Conservation (phyloP, 495 filamentous ascomycete genomes). For the Podospora sp. region DNA sequence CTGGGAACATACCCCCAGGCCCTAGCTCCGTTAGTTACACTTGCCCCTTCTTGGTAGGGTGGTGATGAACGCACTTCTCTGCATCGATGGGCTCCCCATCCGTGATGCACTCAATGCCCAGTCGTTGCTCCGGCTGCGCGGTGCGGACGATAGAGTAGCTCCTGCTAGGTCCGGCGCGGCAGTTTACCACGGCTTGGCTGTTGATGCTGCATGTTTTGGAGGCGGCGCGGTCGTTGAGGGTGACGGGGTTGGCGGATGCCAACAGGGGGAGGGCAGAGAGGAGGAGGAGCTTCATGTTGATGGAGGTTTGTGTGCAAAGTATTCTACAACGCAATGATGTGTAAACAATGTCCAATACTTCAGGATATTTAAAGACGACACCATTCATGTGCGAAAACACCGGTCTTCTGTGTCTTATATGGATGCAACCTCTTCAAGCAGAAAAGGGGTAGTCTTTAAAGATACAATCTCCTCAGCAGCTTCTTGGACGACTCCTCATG, state of each 20-base stretch:
- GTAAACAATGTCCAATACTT: too few relatives aligned
- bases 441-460: neutral
- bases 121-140: neutral
- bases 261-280: neutral
- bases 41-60: neutral
- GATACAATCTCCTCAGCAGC: neutral
- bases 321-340: too few relatives aligned
- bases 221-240: neutral
- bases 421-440: neutral
- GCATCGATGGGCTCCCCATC: conserved; percentile 9
- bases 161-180: conserved; percentile 4
- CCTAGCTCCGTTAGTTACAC: neutral
- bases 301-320: neutral
- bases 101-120: neutral
- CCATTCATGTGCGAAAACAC: too few relatives aligned
- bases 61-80: conserved; percentile 2
- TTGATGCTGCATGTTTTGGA: neutral
- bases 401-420: neutral
- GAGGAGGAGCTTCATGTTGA: neutral
- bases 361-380: too few relatives aligned
- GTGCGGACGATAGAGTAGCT: neutral
- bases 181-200: conserved; percentile 2
- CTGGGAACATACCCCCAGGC: conserved; percentile 10
- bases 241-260: neutral
- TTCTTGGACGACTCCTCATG: neutral